Conservation (phyloP, 495 filamentous ascomycete genomes). For the Immersiella caudata region DNA sequence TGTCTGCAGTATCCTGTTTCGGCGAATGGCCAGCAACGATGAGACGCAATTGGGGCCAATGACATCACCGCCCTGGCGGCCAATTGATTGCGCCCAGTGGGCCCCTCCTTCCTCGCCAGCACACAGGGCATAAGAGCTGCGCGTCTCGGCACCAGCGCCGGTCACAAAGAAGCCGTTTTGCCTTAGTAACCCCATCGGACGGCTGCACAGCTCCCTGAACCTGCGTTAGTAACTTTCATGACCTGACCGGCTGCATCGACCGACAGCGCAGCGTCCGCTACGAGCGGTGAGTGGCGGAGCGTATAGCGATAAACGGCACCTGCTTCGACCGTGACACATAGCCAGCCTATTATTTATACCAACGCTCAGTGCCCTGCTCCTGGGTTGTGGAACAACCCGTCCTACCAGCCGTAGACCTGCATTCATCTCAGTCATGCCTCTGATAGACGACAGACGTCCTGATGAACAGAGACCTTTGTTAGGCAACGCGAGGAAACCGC, state of each 20-base stretch:
- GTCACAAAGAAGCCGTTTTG: background rate
- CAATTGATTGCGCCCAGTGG: background rate
- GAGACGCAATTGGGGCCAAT: constrained; percentile 1
- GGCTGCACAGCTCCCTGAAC: background rate
- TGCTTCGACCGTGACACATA: background rate
- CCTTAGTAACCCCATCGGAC: background rate
- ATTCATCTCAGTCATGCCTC: constrained; percentile 18
- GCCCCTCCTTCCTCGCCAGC: background rate
- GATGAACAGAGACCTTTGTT: constrained; percentile 51
- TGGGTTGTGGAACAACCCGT: background rate
- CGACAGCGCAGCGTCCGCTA: background rate
- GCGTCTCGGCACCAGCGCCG: background rate
- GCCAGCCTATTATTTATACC: constrained; percentile 7
- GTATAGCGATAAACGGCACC: background rate
- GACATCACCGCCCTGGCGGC: constrained; percentile 8
- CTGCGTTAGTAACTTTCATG: background rate
- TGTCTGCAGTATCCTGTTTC: background rate
- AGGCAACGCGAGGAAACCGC: constrained; percentile 21
- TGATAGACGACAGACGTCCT: background rate
- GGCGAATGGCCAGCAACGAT: background rate
- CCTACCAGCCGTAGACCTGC: constrained; percentile 23
- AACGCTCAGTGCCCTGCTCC: background rate
- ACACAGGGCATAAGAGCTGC: background rate
- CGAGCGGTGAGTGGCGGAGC: background rate
- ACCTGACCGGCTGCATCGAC: background rate